phyloP scores from a whole-genome alignment of 768 basidiomycete species.

The Mrakia hoshinonis region DNA sequence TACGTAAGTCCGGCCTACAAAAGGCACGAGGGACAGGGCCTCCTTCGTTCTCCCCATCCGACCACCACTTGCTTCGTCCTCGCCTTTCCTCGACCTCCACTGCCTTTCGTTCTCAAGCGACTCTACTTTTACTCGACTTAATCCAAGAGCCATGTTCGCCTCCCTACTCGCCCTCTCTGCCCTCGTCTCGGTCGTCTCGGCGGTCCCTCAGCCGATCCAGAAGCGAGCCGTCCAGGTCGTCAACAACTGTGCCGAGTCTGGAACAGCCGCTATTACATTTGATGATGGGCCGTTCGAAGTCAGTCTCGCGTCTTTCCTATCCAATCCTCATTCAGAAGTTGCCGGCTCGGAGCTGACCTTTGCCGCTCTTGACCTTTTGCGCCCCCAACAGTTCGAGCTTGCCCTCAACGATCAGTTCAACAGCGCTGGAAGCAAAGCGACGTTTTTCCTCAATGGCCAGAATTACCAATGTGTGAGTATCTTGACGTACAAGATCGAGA shows the following conservation, averaged over 20 bases:
- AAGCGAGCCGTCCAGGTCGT: slow-evolving; percentile 27
- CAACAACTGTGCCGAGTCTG: slow-evolving; percentile 34
- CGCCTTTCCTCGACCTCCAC: no score
- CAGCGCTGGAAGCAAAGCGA: slow-evolving; percentile 40
- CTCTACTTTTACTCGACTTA: no score
- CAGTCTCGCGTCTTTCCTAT: neutral
- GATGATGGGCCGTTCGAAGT: slow-evolving; percentile 38
- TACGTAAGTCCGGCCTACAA: no score
- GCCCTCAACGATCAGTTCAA: neutral
- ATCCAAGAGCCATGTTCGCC: neutral
- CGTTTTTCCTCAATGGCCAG: slow-evolving; percentile 42
- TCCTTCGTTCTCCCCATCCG: no score
- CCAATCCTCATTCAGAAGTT: neutral
- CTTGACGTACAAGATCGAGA: no score
- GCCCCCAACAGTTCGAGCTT: neutral
- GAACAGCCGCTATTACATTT: slow-evolving; percentile 39
- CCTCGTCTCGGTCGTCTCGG: neutral
- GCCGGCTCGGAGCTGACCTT: neutral
- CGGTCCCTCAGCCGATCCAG: neutral
- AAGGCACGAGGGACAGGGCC: no score
- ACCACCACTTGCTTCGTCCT: no score
- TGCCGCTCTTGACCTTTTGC: neutral
- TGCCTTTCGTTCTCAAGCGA: no score
- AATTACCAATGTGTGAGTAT: neutral
- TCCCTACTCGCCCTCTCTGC: neutral